These are phyloP conservation scores for Kwoniella sp. DNA, from an alignment of 768 basidiomycete genomes.

Conservation along the genomic window DNA sequence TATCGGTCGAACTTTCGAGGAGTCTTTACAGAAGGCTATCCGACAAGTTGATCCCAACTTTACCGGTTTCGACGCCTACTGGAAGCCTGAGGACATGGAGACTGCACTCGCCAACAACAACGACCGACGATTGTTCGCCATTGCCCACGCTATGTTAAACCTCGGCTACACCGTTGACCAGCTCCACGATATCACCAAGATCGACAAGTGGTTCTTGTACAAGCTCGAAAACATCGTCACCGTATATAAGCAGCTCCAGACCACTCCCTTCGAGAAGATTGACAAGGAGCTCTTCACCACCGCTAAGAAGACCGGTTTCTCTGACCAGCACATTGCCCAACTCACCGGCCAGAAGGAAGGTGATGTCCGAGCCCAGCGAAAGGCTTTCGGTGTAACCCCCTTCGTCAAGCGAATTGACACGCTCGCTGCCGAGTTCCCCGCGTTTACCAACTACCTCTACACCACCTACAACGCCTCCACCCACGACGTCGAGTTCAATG, in stretches of 20 bases:
- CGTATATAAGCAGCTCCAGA: constrained; percentile 74
- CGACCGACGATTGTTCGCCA: constrained; percentile 93
- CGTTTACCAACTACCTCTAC: constrained; percentile 98
- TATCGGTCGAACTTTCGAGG: constrained; percentile 97
- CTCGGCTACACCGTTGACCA: constrained; percentile 85
- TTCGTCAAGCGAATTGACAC: constrained; percentile 99
- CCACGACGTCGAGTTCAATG: constrained; percentile 93
- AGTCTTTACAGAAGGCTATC: constrained; percentile 96
- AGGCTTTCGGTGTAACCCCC: constrained; percentile 83
- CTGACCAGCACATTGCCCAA: constrained; percentile 87
- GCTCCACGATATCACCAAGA: constrained; percentile 92
- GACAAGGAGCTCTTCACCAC: constrained; percentile 75
- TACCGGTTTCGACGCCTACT: constrained; percentile 95
- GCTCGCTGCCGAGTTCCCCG: constrained; percentile 96
- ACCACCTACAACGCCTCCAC: constrained; percentile 97
- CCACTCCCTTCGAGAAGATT: constrained; percentile 69
- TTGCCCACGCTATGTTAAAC: constrained; percentile 97
- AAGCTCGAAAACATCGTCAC: constrained; percentile 98
- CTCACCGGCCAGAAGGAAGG: constrained; percentile 74
- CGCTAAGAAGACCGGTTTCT: constrained; percentile 94
- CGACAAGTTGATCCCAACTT: constrained; percentile 96
- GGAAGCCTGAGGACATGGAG: constrained; percentile 82
- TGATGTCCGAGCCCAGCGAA: constrained; percentile 78
- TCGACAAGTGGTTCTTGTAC: constrained; percentile 99
- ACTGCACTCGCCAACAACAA: constrained; percentile 77